Conservation (phyloP, 225 moss, liverwort and hornwort genomes). For the Neckera pumila region DNA sequence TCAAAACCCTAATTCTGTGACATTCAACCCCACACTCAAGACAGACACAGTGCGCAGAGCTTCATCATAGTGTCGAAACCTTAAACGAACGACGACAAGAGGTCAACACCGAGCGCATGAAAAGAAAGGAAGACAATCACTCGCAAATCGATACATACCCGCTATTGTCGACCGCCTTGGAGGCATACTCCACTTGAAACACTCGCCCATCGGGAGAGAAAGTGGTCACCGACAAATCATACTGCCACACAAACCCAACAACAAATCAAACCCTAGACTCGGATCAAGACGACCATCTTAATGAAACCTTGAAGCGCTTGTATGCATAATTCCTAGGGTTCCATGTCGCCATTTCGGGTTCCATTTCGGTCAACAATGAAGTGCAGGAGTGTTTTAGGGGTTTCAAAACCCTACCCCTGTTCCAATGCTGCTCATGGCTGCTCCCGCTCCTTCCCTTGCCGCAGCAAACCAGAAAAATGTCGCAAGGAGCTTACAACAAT, state of each 20-base stretch:
- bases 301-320: background rate
- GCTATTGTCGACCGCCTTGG: conserved; percentile 98
- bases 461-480: background rate
- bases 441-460: background rate
- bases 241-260: conserved; percentile 26
- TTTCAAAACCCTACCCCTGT: conserved; percentile 26
- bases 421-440: conserved; percentile 53
- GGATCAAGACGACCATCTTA: background rate
- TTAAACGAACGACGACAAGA: background rate
- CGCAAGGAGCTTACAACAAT: background rate
- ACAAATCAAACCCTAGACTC: background rate
- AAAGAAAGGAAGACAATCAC: background rate
- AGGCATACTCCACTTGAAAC: conserved; percentile 96
- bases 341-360: background rate
- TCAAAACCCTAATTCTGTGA: background rate
- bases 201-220: conserved; percentile 98
- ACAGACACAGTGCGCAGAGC: background rate
- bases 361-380: background rate
- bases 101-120: background rate
- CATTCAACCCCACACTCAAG: background rate
- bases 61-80: background rate
- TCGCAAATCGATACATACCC: conserved; percentile 40
- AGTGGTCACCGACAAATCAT: conserved; percentile 73
- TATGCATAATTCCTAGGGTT: background rate
- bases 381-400: background rate